Conservation (phyloP, 768 basidiomycete species). For the Antrodiella citrinella region DNA sequence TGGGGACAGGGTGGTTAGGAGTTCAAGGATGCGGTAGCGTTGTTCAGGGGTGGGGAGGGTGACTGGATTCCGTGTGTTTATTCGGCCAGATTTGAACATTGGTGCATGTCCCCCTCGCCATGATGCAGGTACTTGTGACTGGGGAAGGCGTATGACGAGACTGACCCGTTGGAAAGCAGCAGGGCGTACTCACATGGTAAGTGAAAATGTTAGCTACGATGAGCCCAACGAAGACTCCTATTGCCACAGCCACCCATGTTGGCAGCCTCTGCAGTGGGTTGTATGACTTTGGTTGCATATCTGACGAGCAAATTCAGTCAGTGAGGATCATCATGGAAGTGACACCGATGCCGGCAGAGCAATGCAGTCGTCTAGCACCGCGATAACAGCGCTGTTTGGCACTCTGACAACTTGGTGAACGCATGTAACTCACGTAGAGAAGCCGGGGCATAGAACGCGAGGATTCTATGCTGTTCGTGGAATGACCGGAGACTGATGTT, state of each 20-base stretch:
- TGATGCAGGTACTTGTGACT: constrained; percentile 26
- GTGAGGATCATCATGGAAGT: neutral
- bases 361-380: neutral
- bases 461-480: neutral
- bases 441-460: neutral
- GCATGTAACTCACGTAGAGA: neutral
- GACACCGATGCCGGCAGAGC: neutral
- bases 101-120: constrained; percentile 53
- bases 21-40: constrained; percentile 76
- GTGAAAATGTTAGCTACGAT: constrained; percentile 19
- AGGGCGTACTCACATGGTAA: constrained; percentile 12
- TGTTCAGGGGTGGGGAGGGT: constrained; percentile 77
- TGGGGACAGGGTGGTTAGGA: constrained; percentile 79
- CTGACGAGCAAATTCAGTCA: neutral
- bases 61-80: constrained; percentile 47
- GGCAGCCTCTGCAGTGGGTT: constrained; percentile 21
- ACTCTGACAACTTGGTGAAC: neutral
- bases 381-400: neutral
- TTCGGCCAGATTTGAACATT: constrained; percentile 35
- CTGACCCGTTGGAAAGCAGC: constrained; percentile 37
- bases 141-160: constrained; percentile 16
- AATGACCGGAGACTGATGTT: neutral
- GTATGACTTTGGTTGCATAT: constrained; percentile 19
- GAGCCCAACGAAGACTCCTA: constrained; percentile 22
- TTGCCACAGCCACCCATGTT: constrained; percentile 21